phyloP scores from a whole-genome alignment of 2,329 filamentous ascomycete genomes.

The Clarireedia sp. region DNA sequence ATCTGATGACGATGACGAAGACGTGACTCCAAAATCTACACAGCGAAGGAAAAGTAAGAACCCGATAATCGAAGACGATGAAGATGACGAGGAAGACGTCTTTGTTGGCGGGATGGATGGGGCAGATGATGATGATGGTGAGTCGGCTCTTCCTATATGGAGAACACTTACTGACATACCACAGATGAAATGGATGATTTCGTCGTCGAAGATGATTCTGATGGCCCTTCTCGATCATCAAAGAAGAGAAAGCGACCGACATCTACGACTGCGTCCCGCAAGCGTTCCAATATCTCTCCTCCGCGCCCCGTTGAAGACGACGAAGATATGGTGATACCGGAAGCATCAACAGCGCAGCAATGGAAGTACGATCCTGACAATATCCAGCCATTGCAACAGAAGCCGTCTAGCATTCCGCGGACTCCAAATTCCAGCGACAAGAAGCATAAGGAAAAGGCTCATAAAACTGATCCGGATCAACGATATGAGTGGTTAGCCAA shows the following conservation, averaged over 20 bases:
- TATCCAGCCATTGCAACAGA: conserved; percentile 41
- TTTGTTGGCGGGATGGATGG: conserved; percentile 55
- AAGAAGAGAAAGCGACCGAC: conserved; percentile 62
- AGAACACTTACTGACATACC: conserved; percentile 2
- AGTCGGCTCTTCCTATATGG: conserved; percentile 18
- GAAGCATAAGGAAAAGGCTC: conserved; percentile 54
- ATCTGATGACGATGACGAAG: conserved; percentile 72
- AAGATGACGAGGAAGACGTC: conserved; percentile 60
- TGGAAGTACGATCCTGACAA: conserved; percentile 69
- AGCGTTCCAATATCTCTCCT: conserved; percentile 51
- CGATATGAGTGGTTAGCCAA: conserved; percentile 88
- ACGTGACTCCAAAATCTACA: conserved; percentile 42
- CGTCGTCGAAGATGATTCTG: conserved; percentile 73
- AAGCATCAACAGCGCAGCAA: conserved; percentile 68
- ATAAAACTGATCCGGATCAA: conserved; percentile 74
- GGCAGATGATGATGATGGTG: conserved; percentile 50
- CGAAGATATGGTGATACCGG: conserved; percentile 44
- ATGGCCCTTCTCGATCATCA: conserved; percentile 48
- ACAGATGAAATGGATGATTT: conserved; percentile 76
- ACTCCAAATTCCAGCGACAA: conserved; percentile 28
- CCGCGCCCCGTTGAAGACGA: conserved; percentile 39
- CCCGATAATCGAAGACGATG: conserved; percentile 55
- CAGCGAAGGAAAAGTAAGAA: conserved; percentile 41
- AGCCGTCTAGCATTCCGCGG: conserved; percentile 33
- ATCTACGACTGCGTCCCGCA: conserved; percentile 47